A percentile compares a stretch with the other conserved stretches of the same genome.
Conservation (phyloP, 495 filamentous ascomycete species). For the Thermothielavioides terrestris region DNA sequence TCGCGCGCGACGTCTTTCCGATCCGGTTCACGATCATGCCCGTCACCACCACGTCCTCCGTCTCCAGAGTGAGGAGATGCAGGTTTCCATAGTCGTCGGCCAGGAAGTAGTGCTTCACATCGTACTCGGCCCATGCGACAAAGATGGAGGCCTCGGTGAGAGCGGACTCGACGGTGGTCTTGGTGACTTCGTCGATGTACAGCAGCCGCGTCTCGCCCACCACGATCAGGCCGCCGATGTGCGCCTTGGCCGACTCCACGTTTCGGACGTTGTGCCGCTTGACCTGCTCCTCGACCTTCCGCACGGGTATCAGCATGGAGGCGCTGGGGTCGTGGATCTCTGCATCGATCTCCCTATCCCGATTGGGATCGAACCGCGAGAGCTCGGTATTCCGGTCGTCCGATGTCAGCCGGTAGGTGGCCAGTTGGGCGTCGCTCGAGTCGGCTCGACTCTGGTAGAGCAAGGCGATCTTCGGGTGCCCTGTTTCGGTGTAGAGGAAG, state of each 20-base stretch:
- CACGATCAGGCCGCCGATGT: slow-evolving; percentile 64
- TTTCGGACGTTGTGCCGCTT: slow-evolving; percentile 47
- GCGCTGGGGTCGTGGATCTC: slow-evolving; percentile 66
- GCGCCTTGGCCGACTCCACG: slow-evolving; percentile 36
- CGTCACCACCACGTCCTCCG: slow-evolving; percentile 49
- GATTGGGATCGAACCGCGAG: slow-evolving; percentile 36
- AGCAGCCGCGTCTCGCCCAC: slow-evolving; percentile 76
- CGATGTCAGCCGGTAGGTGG: slow-evolving; percentile 45
- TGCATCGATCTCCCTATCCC: slow-evolving; percentile 41
- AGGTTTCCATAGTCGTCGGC: slow-evolving; percentile 84
- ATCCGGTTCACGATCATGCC: slow-evolving; percentile 51
- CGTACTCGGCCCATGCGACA: slow-evolving; percentile 77
- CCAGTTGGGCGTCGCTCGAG: slow-evolving; percentile 50
- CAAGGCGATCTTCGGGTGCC: slow-evolving; percentile 70
- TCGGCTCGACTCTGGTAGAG: slow-evolving; percentile 70
- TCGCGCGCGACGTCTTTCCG: slow-evolving; percentile 65
- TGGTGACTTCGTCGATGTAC: slow-evolving; percentile 69
- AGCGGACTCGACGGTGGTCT: slow-evolving; percentile 47
- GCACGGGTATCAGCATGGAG: slow-evolving; percentile 76
- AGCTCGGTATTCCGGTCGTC: slow-evolving; percentile 42
- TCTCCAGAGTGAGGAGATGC: slow-evolving; percentile 66
- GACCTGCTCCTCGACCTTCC: slow-evolving; percentile 41
- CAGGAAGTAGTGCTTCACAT: slow-evolving; percentile 70
- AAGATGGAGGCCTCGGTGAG: slow-evolving; percentile 72
- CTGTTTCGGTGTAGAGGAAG: slow-evolving; percentile 67